phyloP scores from a whole-genome alignment of 352 stramenopile species.

The Globisporangium cystogenes region DNA sequence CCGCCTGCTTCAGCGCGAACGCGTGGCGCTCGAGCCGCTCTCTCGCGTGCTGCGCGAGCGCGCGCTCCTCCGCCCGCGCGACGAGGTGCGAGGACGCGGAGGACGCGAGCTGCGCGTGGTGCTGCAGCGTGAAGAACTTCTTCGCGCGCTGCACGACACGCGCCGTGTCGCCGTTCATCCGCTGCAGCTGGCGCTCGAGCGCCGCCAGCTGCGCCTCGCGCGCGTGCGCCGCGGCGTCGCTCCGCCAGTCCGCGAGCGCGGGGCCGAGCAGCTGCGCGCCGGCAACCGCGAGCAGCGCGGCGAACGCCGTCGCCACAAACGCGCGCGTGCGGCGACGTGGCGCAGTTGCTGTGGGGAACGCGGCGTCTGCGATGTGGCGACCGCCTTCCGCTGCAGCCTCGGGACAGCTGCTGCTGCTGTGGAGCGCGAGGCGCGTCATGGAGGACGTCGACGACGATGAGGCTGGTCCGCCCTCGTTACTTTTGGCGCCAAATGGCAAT shows the following conservation, averaged over 20 bases:
- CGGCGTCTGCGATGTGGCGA: neutral
- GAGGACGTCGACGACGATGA: no score
- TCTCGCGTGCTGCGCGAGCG: constrained; percentile 1
- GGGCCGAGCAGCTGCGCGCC: constrained; percentile 5
- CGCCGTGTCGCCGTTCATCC: constrained; percentile 8
- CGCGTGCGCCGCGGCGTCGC: neutral
- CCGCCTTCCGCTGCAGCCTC: no score
- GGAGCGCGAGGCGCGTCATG: neutral
- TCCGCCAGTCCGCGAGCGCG: constrained; percentile 9
- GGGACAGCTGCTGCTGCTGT: neutral
- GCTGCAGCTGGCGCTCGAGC: constrained; percentile 1
- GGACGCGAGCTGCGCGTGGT: constrained; percentile 5
- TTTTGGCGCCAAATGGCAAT: neutral
- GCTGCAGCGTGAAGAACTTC: constrained; percentile 12
- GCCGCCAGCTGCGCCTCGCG: constrained; percentile 1
- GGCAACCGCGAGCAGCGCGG: neutral
- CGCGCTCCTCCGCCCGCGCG: constrained; percentile 2
- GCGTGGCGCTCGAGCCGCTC: constrained; percentile 9
- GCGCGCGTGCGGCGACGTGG: neutral
- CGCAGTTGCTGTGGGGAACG: neutral
- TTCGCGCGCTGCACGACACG: constrained; percentile 5
- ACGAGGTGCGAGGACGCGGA: constrained; percentile 7
- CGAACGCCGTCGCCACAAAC: neutral
- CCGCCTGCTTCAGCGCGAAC: constrained; percentile 7
- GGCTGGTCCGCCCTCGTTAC: neutral